Percentiles rank a stretch among this genome's conserved stretches.
phyloP scores from a whole-genome alignment of 208 protist species.

The Wallacemonas sp. region DNA sequence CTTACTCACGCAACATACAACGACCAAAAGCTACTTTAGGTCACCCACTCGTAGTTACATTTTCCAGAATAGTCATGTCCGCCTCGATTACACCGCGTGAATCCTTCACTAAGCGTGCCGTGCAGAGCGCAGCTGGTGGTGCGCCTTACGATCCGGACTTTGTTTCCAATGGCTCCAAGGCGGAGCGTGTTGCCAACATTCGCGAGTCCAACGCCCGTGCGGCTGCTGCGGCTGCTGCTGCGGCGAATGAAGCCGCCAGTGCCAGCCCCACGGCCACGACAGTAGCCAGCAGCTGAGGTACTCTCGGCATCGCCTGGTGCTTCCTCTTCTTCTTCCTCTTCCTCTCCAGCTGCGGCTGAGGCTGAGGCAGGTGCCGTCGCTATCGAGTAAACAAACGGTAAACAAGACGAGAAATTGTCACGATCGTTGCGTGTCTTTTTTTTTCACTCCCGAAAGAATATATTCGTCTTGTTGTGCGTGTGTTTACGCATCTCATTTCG shows the following conservation, averaged over 20 bases:
- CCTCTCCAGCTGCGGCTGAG: not conserved
- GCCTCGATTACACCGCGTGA: constrained; percentile 2
- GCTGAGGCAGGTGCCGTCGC: no score
- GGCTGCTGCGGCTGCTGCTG: not conserved
- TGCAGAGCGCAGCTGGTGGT: constrained; percentile 1
- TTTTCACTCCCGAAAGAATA: no score
- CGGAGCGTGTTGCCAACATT: constrained; percentile 6
- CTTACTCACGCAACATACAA: no score
- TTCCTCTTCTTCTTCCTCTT: not conserved
- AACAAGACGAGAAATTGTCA: not conserved
- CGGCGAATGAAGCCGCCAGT: not conserved
- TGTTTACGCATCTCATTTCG: no score
- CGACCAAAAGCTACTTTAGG: no score
- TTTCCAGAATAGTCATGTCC: not conserved
- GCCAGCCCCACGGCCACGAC: not conserved
- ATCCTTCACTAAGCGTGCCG: not conserved
- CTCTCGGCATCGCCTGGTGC: not conserved
- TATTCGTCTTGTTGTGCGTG: not conserved
- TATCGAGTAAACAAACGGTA: no score
- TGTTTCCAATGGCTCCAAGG: constrained; percentile 3
- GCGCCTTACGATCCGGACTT: constrained; percentile 8
- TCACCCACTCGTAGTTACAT: no score
- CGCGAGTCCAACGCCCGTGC: constrained; percentile 3
- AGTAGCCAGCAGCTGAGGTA: not conserved
- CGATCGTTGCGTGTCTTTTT: not conserved